Evolutionary conservation across 768 basidiomycete species (phyloP), one percentile per base, ranked within the genome.

Genomic region (Porphyrellus cyaneotinctus): DNA sequence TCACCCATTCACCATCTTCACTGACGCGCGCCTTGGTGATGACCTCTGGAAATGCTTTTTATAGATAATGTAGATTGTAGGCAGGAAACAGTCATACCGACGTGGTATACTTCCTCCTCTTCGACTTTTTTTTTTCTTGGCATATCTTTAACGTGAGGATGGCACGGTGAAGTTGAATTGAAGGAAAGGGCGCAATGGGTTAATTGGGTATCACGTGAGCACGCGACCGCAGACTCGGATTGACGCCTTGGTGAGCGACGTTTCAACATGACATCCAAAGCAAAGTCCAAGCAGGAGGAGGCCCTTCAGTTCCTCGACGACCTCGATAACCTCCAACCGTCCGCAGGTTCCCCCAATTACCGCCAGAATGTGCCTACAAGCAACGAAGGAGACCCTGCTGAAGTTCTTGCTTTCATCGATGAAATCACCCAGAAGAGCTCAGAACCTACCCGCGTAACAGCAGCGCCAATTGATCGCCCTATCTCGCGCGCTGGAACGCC

Each of bases 261-360:
- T 36, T 26, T 20, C 41, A 44, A 43, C 46, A 77, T 76, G 73
- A 31, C 72, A 31, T 63, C 68, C 26, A 79, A 77, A 67, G 71
- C 84, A 43, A 90, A 87, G 71, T 85, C 87, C 26, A 91, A 89
- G 66, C 83, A 88, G 54, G 79, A 88, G 64, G 95, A 98, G 69
- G 95, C 91, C 20, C 84, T 94, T 20, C 87, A 86, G 64, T 86
- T 98, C 72, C 85, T 98, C 41, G 92, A 97, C 64, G 93, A 95
- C 66, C 87, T 98, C 44, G 95, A 98, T 67, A 87, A 84, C 28
- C 80, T 95, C 44, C 75, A 83, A 18, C 78, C 80, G 22, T 52
- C 63, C n/a, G 48, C 59, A n/a, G 51, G 43, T 6, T 48, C 63
- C 23, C 66, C 73, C 20, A 57, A 67, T 1, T 52, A 69, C 15